Base-by-base conservation (phyloP, 176 grass and related monocot genomes). In the Oryza punctata region DNA sequence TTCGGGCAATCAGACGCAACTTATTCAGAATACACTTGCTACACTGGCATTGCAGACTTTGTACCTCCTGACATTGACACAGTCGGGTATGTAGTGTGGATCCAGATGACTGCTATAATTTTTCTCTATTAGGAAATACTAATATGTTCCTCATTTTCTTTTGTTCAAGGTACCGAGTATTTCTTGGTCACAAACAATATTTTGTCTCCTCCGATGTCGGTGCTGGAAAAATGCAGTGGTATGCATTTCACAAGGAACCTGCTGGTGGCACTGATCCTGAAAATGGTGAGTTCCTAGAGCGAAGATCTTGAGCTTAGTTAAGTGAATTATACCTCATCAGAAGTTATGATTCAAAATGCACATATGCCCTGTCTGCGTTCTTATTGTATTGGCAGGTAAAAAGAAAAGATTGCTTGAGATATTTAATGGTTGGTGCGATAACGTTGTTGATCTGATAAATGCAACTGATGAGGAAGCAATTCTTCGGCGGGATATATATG, bases 211-310 rank as follows among this genome's bases (percentile, higher is more conserved):
- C 96, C 40, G 96, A 98, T 84, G 96, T 98, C 1, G 96, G 96
- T 69, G 96, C 65, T 79, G 96, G 96, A 43, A 98, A 98, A 92
- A 98, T 98, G 96, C 96, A 98, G 76, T 98, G 96, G 93, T 98
- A 98, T 87, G 96, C 87, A 71, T 98, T 98, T 87, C 89, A 98
- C 77, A 98, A 98, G 3, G 96, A 98, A 80, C 82, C 87, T 57
- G 84, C 96, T 89, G 93, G 91, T 76, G 93, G 96, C 59, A 92
- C 85, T 45, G 96, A 98, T 85, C 82, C 81, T 91, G 87, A 86
- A 88, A 98, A 95, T 81, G 91, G 91, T 98, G 92, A 81, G 87
- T 82, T 11, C 30, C 49, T 70, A 57, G 27, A 73, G 27, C 33
- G 59, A 78, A 79, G 13, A 5, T 81, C 81, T 75, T 24, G 2